Evolutionary conservation across 768 basidiomycete species (phyloP).

Genomic region (Suillus weaverae): DNA sequence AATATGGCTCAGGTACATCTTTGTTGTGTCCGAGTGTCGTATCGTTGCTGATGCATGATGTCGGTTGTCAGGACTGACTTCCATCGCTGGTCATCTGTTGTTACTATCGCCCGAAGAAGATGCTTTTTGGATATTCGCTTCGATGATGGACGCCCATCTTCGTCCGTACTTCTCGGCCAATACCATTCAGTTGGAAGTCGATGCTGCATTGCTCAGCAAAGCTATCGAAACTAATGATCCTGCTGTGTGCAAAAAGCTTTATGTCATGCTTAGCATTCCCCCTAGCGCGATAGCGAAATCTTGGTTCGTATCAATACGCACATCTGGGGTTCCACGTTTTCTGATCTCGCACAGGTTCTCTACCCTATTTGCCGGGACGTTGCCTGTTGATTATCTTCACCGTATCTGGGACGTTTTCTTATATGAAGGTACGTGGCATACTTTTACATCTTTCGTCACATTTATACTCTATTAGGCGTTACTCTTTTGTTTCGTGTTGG

Average conservation of each 20-base stretch:
- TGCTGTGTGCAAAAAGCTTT: slow-evolving; percentile 61
- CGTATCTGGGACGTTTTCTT: slow-evolving; percentile 84
- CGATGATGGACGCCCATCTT: slow-evolving; percentile 83
- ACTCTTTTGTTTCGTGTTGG: slow-evolving; percentile 75
- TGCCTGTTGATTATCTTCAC: slow-evolving; percentile 65
- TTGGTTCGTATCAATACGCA: slow-evolving; percentile 49
- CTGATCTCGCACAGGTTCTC: slow-evolving; percentile 55
- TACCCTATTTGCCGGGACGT: slow-evolving; percentile 63
- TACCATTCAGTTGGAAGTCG: slow-evolving; percentile 70
- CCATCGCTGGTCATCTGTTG: slow-evolving; percentile 71
- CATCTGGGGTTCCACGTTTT: neutral
- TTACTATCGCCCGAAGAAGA: slow-evolving; percentile 83
- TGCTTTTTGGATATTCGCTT: slow-evolving; percentile 88
- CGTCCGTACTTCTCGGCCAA: slow-evolving; percentile 70
- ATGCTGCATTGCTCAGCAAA: slow-evolving; percentile 66
- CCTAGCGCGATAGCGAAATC: slow-evolving; percentile 58
- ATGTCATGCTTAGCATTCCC: slow-evolving; percentile 60
- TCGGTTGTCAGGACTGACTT: slow-evolving; percentile 53
- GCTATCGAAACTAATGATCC: slow-evolving; percentile 67
- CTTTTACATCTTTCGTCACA: neutral
- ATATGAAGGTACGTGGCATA: slow-evolving; percentile 59
- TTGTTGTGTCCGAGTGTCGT: slow-evolving; percentile 4
- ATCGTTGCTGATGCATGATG: neutral
- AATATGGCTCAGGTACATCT: slow-evolving; percentile 59
- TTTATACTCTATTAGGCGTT: slow-evolving; percentile 47